phyloP scores from a whole-genome alignment of 2,329 filamentous ascomycete genomes.

The Harringtonia aguacate region DNA sequence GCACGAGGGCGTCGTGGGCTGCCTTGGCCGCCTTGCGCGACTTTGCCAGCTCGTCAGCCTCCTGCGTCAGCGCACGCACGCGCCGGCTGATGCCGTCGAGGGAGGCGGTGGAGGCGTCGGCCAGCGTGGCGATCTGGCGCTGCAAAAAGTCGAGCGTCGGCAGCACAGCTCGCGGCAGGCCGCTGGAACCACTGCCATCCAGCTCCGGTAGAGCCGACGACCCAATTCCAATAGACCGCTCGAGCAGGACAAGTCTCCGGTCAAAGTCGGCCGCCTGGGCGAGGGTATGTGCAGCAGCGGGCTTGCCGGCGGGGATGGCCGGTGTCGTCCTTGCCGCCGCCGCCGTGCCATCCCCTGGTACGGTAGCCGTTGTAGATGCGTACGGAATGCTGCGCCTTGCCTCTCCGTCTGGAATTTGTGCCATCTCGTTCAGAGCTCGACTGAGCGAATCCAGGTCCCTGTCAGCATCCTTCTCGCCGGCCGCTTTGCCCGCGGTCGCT shows the following conservation, averaged over 20 bases:
- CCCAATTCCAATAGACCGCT: constrained; percentile 71
- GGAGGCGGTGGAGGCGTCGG: constrained; percentile 59
- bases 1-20: constrained; percentile 47
- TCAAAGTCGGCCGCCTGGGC: constrained; percentile 84
- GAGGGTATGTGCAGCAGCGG: constrained; percentile 45
- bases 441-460: constrained; percentile 53
- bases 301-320: constrained; percentile 10
- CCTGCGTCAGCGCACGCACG: constrained; percentile 58
- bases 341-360: constrained; percentile 12
- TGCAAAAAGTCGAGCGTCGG: constrained; percentile 74
- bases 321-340: constrained; percentile 3
- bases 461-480: constrained; percentile 28
- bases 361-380: neutral
- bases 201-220: constrained; percentile 54
- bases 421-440: constrained; percentile 59
- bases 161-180: constrained; percentile 57
- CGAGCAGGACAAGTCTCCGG: constrained; percentile 63
- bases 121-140: constrained; percentile 66
- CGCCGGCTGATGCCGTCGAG: constrained; percentile 62
- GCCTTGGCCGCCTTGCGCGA: constrained; percentile 50
- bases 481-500: constrained; percentile 27
- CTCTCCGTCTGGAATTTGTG: constrained; percentile 19
- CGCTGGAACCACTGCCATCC: constrained; percentile 33
- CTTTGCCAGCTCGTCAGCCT: constrained; percentile 63
- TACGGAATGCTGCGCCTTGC: constrained; percentile 2